Percentiles rank a stretch among this genome's conserved stretches.
Conservation (phyloP, 78 protist genomes). For the Dictyostelium discoideum region dicty_2.7 NC_007088.5:2899001-2899500, state of each 20-base stretch:
- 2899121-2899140: conserved; percentile 8
- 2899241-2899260: neutral
- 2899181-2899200: neutral
- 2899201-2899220: neutral
- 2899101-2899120: neutral
- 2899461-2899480: neutral
- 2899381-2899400: neutral
- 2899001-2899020: neutral
- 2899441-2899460: neutral
- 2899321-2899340: neutral
- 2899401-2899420: neutral
- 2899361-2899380: neutral
- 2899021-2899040: neutral
- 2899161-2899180: neutral
- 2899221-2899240: neutral
- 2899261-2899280: neutral
- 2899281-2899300: conserved; percentile 17
- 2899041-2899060: neutral
- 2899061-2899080: neutral
- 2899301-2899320: neutral
- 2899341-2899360: neutral
- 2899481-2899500: neutral
- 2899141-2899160: conserved; percentile 37
- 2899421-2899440: neutral
- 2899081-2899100: neutral